A percentile compares a stretch with the other conserved stretches of the same genome.
These are phyloP conservation scores for Pseudogymnoascus sp. DNA, from an alignment of 2,329 filamentous ascomycete genomes.

Conservation along the genomic window DNA sequence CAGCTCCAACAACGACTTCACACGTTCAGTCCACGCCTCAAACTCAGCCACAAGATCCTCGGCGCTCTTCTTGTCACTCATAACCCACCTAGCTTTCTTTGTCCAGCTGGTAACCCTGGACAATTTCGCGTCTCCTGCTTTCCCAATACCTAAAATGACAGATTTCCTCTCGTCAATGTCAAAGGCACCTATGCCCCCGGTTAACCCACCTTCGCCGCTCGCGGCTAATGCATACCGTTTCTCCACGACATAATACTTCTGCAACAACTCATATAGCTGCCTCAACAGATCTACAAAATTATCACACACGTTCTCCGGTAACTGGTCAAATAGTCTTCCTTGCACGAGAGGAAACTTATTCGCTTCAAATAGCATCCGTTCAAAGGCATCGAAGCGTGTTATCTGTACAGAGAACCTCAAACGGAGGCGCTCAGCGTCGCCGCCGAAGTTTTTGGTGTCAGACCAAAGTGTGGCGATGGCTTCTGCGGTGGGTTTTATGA, in stretches of 20 bases:
- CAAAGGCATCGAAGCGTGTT: neutral
- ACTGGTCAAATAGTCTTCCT: neutral
- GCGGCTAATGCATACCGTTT: neutral
- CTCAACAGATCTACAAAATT: constrained; percentile 3
- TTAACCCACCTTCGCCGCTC: neutral
- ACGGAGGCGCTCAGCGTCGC: neutral
- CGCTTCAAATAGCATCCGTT: neutral
- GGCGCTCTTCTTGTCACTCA: neutral
- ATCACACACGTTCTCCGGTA: neutral
- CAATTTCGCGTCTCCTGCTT: neutral
- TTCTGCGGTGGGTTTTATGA: neutral
- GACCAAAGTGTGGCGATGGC: neutral
- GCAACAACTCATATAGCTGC: neutral
- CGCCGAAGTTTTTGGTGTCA: neutral
- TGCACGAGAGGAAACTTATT: neutral
- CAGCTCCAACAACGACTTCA: neutral
- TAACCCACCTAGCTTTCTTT: neutral
- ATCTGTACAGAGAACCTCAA: neutral
- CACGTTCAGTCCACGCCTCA: neutral
- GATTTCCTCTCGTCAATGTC: neutral
- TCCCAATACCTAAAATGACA: neutral
- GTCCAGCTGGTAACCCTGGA: neutral
- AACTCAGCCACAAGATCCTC: neutral
- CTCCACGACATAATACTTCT: neutral
- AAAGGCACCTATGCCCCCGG: neutral